Base-by-base conservation (phyloP, 805 yeast genomes). In the Pichia membranifaciens region DNA sequence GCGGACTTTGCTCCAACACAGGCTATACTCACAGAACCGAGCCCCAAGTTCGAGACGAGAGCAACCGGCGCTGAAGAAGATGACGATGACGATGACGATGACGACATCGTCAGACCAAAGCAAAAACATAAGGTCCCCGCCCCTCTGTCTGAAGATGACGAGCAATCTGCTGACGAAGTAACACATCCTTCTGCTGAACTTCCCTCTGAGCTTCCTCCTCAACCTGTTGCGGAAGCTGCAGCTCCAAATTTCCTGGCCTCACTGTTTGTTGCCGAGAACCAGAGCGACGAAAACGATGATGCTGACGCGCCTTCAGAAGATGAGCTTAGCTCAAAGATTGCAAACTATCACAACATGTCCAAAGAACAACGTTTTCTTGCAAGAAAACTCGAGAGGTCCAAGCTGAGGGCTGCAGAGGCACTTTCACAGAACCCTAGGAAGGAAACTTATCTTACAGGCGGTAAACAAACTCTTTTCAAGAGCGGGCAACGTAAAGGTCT, bases 351-450 rank as follows among this genome's bases (percentile, higher is more conserved):
- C 12, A 41, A 38, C 13, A 49, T 62, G 53, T 52, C 60, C 5
- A 49, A 59, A 35, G 62, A 59, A 34, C 59, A 60, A 40, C 58
- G 58, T 39, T 63, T 62, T n/a, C 50, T 52, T 23, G 65, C 67
- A 3, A 53, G 66, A 44, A 41, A 42, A 28, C 33, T 39, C 18
- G 50, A 41, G 36, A 45, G 43, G 21, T 38, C 46, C 17, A 43
- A 41, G 34, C 16, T 36, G n/a, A 51, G 52, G 36, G 43, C 38
- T n/a, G 20, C 16, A 9, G 8, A 17, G 16, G 13, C 6, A 6
- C 12, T 8, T n/a, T 31, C 16, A 29, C 31, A 28, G n/a, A 13
- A 40, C 6, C 5, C 15, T 17, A 5, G 8, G 10, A 28, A 38
- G 9, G 25, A 38, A 12, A 20, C 9, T 4, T 40, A 44, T 48